Conservation (phyloP, 2,329 filamentous ascomycete species). For the Trichoderma sp. region DNA sequence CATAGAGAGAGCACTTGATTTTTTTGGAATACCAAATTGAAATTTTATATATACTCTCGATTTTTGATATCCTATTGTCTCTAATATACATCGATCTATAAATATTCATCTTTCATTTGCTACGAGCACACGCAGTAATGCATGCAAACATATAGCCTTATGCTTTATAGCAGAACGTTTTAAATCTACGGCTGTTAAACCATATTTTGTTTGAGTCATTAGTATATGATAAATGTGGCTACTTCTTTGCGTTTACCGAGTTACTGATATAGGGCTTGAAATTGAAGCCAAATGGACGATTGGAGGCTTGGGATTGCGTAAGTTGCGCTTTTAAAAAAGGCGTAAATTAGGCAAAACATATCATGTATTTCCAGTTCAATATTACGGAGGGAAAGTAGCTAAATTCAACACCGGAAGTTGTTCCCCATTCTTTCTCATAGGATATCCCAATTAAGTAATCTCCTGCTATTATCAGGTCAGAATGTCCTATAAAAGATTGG, state of each 20-base stretch:
- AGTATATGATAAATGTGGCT: neutral
- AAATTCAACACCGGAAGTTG: neutral
- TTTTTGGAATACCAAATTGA: rapidly evolving
- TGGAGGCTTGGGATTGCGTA: neutral
- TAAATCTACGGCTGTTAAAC: neutral
- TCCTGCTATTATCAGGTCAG: neutral
- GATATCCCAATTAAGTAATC: neutral
- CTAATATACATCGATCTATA: neutral
- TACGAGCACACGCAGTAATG: neutral
- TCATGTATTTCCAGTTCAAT: neutral
- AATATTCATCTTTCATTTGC: neutral
- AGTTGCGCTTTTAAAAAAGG: neutral
- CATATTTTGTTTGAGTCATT: neutral
- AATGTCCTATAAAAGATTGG: neutral
- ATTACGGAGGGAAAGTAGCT: no score
- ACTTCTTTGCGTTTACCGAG: neutral
- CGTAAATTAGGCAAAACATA: neutral
- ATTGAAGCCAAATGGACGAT: neutral
- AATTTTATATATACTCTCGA: neutral
- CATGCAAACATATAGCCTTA: neutral
- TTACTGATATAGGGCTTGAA: neutral
- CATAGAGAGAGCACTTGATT: neutral
- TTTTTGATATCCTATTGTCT: neutral
- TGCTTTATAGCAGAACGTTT: neutral
- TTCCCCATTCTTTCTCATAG: neutral